Evolutionary conservation across 2,329 filamentous ascomycete species (phyloP).

Genomic region (Metarhizium sp.): DNA sequence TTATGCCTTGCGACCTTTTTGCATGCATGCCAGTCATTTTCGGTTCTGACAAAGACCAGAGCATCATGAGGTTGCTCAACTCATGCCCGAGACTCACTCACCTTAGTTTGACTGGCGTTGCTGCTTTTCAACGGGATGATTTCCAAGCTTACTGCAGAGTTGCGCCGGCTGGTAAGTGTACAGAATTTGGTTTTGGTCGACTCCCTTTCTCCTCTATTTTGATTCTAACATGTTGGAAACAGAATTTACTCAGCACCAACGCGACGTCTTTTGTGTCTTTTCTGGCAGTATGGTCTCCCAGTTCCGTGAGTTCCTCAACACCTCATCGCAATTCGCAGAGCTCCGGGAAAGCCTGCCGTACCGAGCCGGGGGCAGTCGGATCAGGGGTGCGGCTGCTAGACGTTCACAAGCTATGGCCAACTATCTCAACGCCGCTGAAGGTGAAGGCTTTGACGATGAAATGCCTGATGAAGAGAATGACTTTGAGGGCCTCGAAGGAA

Average conservation of each 20-base stretch:
- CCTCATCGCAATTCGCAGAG: slow-evolving; percentile 35
- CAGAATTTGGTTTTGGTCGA: neutral
- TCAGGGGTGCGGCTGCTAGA: slow-evolving; percentile 7
- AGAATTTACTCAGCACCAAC: slow-evolving; percentile 94
- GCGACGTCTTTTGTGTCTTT: slow-evolving; percentile 95
- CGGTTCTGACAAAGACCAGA: slow-evolving; percentile 39
- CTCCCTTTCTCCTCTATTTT: neutral
- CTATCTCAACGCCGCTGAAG: slow-evolving; percentile 15
- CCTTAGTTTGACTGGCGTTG: slow-evolving; percentile 86
- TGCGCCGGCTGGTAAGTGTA: slow-evolving; percentile 58
- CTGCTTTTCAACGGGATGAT: slow-evolving; percentile 79
- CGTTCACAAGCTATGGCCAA: slow-evolving; percentile 11
- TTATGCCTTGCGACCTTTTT: neutral
- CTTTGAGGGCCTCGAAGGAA: slow-evolving; percentile 29
- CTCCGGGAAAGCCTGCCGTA: slow-evolving; percentile 24
- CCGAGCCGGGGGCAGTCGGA: slow-evolving; percentile 8
- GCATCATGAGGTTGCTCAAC: slow-evolving; percentile 82
- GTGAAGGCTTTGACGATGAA: slow-evolving; percentile 31
- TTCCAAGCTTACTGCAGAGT: slow-evolving; percentile 78
- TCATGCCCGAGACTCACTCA: slow-evolving; percentile 89
- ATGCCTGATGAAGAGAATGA: slow-evolving; percentile 36
- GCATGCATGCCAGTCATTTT: too few relatives aligned
- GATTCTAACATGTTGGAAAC: neutral
- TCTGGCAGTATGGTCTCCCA: slow-evolving; percentile 74
- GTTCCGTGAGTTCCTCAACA: slow-evolving; percentile 71